A percentile compares a stretch with the other conserved stretches of the same genome.
These are phyloP conservation scores for Paraconiothyrium brasiliense DNA, from an alignment of 2,329 filamentous ascomycete species.

Conservation along the genomic window DNA sequence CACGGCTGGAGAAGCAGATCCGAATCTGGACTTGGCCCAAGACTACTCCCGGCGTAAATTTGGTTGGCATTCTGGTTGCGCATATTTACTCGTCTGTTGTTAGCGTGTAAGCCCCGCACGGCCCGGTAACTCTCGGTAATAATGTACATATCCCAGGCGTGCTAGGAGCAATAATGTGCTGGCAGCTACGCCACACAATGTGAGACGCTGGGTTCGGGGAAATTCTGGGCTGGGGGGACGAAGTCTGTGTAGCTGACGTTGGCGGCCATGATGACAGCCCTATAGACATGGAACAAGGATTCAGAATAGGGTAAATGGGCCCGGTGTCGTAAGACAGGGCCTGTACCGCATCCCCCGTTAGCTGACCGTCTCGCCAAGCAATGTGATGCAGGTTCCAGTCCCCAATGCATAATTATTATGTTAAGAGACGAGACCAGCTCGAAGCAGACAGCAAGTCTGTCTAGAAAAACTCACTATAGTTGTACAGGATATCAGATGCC, in stretches of 20 bases:
- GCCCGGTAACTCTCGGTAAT: constrained; percentile 3
- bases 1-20: background rate
- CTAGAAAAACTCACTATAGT: constrained; percentile 27
- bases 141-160: background rate
- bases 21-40: background rate
- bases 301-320: background rate
- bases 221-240: background rate
- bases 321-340: constrained; percentile 11
- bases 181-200: constrained; percentile 1
- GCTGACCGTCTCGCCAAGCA: background rate
- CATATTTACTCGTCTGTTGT: background rate
- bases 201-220: constrained; percentile 9
- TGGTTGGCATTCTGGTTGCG: constrained; percentile 5
- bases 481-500: constrained; percentile 50
- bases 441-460: constrained; percentile 18
- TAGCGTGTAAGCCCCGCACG: constrained; percentile 10
- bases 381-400: background rate
- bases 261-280: constrained; percentile 4
- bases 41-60: background rate
- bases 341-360: background rate
- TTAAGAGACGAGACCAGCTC: background rate
- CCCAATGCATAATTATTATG: background rate
- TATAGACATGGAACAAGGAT: background rate
- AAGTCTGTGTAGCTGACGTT: constrained; percentile 5
- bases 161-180: background rate